Evolutionary conservation across 148 eudicot genomes (phyloP).

Genomic region (Mesembryanthemum crystallinum): DNA sequence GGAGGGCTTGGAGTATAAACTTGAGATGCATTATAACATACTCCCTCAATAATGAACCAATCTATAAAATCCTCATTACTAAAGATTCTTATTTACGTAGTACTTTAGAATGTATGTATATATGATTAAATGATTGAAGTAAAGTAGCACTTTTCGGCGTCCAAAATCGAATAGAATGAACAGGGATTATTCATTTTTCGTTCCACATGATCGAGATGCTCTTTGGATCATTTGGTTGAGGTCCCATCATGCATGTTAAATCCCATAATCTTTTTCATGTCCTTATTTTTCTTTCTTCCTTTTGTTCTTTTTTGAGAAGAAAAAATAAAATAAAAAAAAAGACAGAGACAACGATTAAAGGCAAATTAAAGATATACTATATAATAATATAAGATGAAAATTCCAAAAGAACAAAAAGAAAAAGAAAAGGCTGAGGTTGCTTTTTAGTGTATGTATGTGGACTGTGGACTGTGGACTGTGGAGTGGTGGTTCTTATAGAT

Average conservation of each 20-base stretch:
- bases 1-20: too few species aligned
- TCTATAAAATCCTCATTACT: neutral
- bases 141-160: conserved; percentile 17
- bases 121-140: conserved; percentile 16
- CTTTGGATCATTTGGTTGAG: conserved; percentile 16
- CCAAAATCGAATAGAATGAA: neutral
- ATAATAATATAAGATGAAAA: neutral
- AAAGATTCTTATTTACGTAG: neutral
- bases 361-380: neutral
- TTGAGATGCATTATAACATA: too few species aligned
- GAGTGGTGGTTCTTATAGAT: conserved; percentile 3
- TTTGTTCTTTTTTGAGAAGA: neutral
- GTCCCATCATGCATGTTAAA: conserved; percentile 23
- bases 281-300: neutral
- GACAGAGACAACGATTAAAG: neutral
- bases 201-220: conserved; percentile 9
- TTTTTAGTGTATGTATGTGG: too few species aligned
- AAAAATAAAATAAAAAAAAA: neutral
- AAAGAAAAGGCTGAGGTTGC: neutral
- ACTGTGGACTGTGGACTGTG: too few species aligned
- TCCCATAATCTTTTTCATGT: neutral
- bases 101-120: neutral
- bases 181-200: neutral
- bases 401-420: neutral
- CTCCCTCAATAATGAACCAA: too few species aligned